Evolutionary conservation across 768 basidiomycete genomes (phyloP), one percentile per base, ranked within the genome.

Genomic region (Rickenella mellea): DNA sequence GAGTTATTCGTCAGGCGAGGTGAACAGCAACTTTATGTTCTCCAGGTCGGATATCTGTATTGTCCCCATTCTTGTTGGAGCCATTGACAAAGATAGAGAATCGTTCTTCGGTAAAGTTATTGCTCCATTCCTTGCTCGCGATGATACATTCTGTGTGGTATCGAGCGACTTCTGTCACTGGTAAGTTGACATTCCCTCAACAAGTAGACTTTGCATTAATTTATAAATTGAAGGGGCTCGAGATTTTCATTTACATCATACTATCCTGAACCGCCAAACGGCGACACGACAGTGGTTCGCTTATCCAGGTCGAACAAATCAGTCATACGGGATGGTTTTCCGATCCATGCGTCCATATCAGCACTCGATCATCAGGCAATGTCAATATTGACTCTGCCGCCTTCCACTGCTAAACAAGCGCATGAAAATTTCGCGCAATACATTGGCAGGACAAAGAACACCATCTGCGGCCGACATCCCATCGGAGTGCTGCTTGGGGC

Each of bases 101-200:
- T 65, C 63, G 21, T 48, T 59, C 2, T 90, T 73, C 52, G 91
- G 92, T 5, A 54, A 61, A 2, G 60, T 92, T 8, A 67, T 99
- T 2, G 88, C 86, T 0, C 83, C 85, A 0, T 93, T 87, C 60
- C 73, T 97, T 40, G 70, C 73, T 3, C 66, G 78, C 46, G 75
- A 80, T 2, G 79, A 83, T 46, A 97, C 91, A 0, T 70, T 98
- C 47, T 91, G 81, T 53, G 80, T 98, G 32, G 73, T 96, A 40
- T 97, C 93, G 4, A 89, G 86, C 45, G 96, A 99, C 60, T 99
- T 99, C 58, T 98, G 96, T 56, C 96, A 99, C 59, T 99, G 96
- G 93, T 92, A 42, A 48, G 75, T 49, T 25, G 6, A 10, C 3
- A 6, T 32, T 27, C 21, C 35, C 29, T 12, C 14, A 4, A 5